Evolutionary conservation across 2,329 filamentous ascomycete species (phyloP), one percentile per base, ranked within the genome.

Genomic region (Achaetomium macrosporum): DNA sequence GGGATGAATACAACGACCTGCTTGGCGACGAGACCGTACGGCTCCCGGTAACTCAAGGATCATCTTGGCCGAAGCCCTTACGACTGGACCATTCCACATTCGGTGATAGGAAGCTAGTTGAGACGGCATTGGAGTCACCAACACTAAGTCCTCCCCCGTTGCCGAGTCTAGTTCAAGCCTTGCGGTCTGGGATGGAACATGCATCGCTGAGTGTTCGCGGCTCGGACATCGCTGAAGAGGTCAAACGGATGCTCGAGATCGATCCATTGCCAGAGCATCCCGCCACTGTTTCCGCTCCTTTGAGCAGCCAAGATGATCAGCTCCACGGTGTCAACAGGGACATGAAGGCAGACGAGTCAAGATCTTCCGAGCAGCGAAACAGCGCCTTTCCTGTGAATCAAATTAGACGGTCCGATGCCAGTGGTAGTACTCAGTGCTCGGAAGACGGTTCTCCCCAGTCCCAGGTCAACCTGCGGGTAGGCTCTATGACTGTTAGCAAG

Each of bases 1-100:
- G 92, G 92, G 85, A 91, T 47, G 92, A 95, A 69, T 96, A 95
- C 65, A 85, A 97, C 59, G 92, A 96, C 62, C 73, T 96, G 12
- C 79, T 96, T 50, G 87, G 88, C 48, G 84, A 88, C 11, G 77
- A 76, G 10, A 65, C 66, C 1, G 53, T 64, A 31, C 72, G 73
- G 57, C 69, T 69, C 1, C 75, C 76, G 2, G 69, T 71, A 1
- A 82, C 81, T 1, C 71, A 76, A 5, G 77, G 76, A 1, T 82
- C 80, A 0, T 83, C 82, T 1, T 53, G 46, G 53, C 56, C 56
- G 0, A 65, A 75, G 51, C 76, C 82, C 19, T 79, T 84, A 63
- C 74, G 79, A 57, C 73, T 81, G 12, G 77, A 83, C 59, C 71
- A 66, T 2, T 77, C 77, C 45, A 68, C 73, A 9, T 66, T 66